Evolutionary conservation across 129 eudicot genomes (phyloP), one percentile per base, ranked within the genome.

Genomic region (Erigeron canadensis): DNA sequence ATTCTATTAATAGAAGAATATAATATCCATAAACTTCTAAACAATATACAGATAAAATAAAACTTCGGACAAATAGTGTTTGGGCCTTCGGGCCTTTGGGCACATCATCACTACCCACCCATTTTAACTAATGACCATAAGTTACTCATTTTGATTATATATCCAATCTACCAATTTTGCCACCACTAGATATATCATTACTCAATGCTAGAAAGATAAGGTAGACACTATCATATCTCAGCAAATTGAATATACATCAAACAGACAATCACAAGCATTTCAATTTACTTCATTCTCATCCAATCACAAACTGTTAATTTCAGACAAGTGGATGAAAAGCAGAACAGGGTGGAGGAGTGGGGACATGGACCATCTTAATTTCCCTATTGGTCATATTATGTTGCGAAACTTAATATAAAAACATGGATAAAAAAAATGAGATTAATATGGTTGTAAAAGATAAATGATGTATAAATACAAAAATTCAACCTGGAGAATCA

Each of bases 401-500:
- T 18, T 70, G 39, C 2, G 50, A 18, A 51, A 50, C 10, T 69
- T 70, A 15, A 18, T 46, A 16, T n/a, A 15, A 18, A 66, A 12
- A 65, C 34, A 28, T 28, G 34, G 34, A 28, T 28, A 28, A 28
- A 39, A 40, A 23, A 41, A 42, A 12, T 21, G 28, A 37, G 1
- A 45, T 65, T 37, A 47, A 58, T 8, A n/a, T 58, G 18, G 22
- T 16, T 53, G 58, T 7, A n/a, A 7, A 17, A 50, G 34, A 28
- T 17, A 53, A 9, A n/a, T 53, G 8, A 9, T 53, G 10, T 28
- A 28, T 28, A 53, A 15, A 53, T 53, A 18, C 17, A 21, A 53
- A 53, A 53, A 21, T 58, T 19, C 18, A 66, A 95, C 99, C 99
- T 90, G 97, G 64, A 88, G 91, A 82, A 84, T 78, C 96, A 90